Conservation (phyloP, 2,329 filamentous ascomycete genomes). For the Claviceps quebecensis region DNA sequence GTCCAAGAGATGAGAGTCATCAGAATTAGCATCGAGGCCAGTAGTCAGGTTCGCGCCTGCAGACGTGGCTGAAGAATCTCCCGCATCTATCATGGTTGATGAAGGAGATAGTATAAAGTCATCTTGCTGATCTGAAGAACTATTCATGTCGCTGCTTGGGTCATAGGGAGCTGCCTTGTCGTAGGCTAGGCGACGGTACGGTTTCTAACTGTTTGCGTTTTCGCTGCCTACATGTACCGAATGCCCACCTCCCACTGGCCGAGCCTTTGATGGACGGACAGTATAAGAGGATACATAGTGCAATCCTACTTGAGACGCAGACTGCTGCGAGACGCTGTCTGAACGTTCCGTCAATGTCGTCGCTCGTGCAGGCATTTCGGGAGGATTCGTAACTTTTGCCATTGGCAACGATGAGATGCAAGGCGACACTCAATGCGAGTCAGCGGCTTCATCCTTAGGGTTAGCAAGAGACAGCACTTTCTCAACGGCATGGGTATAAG, state of each 20-base stretch:
- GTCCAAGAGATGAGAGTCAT: background rate
- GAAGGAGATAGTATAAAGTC: constrained; percentile 3
- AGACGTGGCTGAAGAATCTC: background rate
- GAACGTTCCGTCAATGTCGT: constrained; percentile 10
- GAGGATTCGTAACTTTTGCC: constrained; percentile 9
- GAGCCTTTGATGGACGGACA: constrained; percentile 13
- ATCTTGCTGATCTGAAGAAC: background rate
- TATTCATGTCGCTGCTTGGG: background rate
- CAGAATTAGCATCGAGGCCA: background rate
- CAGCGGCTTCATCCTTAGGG: background rate
- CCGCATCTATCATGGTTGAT: constrained; percentile 4
- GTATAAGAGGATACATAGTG: constrained; percentile 8
- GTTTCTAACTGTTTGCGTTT: background rate
- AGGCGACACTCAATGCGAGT: background rate
- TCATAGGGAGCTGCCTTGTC: constrained; percentile 11
- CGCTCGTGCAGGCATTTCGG: constrained; percentile 13
- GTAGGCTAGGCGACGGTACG: constrained; percentile 1
- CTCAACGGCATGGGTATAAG: background rate
- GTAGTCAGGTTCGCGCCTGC: background rate
- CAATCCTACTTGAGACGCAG: constrained; percentile 3
- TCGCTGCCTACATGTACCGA: constrained; percentile 4
- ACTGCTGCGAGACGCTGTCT: constrained; percentile 10
- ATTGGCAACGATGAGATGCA: background rate
- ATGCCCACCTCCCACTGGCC: constrained; percentile 12
- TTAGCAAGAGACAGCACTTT: background rate